Percentiles rank a stretch among this genome's conserved stretches.
Evolutionary conservation across 352 stramenopile species (phyloP).

Genomic region (Pythium rishiriense): DNA sequence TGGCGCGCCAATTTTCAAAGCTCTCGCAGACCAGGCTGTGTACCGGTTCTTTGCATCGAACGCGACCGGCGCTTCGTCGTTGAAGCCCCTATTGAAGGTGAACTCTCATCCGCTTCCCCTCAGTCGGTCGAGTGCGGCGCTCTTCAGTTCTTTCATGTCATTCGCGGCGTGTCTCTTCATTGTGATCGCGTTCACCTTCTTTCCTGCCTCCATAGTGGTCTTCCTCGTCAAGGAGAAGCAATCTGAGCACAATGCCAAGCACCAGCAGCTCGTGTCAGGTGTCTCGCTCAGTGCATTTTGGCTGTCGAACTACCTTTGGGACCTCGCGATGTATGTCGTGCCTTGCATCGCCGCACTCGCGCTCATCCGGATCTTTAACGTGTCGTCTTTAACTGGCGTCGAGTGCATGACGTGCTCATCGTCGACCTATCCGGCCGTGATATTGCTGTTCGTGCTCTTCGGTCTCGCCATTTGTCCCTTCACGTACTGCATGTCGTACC

Average conservation of each 20-base stretch:
- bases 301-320: conserved; percentile 95
- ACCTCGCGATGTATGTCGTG: conserved; percentile 92
- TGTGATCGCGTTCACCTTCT: conserved; percentile 89
- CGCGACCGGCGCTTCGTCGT: conserved; percentile 15
- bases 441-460: conserved; percentile 61
- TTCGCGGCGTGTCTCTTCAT: conserved; percentile 88
- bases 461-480: conserved; percentile 64
- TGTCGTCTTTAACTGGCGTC: conserved; percentile 9
- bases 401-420: conserved; percentile 49
- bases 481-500: conserved; percentile 66
- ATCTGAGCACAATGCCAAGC: conserved; percentile 92
- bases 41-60: conserved; percentile 54
- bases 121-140: conserved; percentile 35
- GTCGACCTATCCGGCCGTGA: conserved; percentile 31
- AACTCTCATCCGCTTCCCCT: conserved; percentile 57
- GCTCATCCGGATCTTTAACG: conserved; percentile 42
- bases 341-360: conserved; percentile 43
- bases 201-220: conserved; percentile 90
- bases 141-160: conserved; percentile 54
- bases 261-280: conserved; percentile 95
- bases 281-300: conserved; percentile 94
- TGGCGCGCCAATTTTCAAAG: conserved; percentile 60
- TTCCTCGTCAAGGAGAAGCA: conserved; percentile 96
- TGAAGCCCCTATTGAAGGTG: conserved; percentile 38
- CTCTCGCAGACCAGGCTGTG: conserved; percentile 57